phyloP scores from a whole-genome alignment of 257 asterid species.

The Scutellaria barbata region DNA sequence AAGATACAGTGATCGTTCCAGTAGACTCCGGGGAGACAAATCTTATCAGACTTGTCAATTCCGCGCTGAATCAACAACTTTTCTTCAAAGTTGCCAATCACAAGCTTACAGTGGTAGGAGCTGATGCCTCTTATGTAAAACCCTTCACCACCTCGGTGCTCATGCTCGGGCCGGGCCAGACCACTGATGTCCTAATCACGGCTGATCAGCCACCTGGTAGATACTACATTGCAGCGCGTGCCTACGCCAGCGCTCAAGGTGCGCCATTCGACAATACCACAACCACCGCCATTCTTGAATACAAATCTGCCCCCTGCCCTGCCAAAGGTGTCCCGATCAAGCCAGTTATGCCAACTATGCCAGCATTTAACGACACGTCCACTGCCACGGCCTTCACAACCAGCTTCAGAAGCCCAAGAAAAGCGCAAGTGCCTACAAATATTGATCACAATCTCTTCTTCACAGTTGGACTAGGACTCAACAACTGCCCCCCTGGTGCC shows the following conservation, averaged over 20 bases:
- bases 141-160: slow-evolving; percentile 80
- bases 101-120: slow-evolving; percentile 81
- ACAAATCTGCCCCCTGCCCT: slow-evolving; percentile 72
- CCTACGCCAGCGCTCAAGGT: slow-evolving; percentile 87
- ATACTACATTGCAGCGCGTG: slow-evolving; percentile 78
- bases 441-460: slow-evolving; percentile 67
- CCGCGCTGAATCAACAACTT: slow-evolving; percentile 83
- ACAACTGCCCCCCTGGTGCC: slow-evolving; percentile 65
- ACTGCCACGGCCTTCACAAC: slow-evolving; percentile 73
- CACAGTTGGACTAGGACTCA: slow-evolving; percentile 78
- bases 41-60: slow-evolving; percentile 68
- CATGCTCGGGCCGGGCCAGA: slow-evolving; percentile 94
- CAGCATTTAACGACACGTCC: slow-evolving; percentile 74
- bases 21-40: slow-evolving; percentile 69
- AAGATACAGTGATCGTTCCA: slow-evolving; percentile 65
- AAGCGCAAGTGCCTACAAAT: slow-evolving; percentile 55
- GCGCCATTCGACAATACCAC: slow-evolving; percentile 86
- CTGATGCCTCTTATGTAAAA: slow-evolving; percentile 79
- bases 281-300: slow-evolving; percentile 82
- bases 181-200: slow-evolving; percentile 75
- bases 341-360: slow-evolving; percentile 62
- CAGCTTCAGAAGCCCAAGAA: slow-evolving; percentile 67
- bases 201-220: slow-evolving; percentile 74
- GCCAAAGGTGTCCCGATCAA: slow-evolving; percentile 52
- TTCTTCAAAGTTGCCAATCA: slow-evolving; percentile 81